Base-by-base conservation (phyloP, 305 asterid species). In the Solanum hybrid region DNA sequence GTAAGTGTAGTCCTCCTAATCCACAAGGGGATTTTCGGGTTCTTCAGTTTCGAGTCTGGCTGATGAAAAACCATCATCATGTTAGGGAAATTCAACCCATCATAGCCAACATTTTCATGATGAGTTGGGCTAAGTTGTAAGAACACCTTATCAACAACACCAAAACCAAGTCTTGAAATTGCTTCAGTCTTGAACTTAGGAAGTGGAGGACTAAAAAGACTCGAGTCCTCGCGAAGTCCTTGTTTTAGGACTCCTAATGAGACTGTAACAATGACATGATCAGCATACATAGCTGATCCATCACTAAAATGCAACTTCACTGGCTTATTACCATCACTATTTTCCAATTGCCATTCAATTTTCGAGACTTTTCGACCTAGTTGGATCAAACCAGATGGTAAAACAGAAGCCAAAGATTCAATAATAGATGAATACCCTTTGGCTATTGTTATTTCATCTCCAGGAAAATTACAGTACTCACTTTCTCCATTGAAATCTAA, bases 91-190 rank as follows among this genome's bases (percentile, higher is more conserved):
- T 90, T 80, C 1, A 29, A 4, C 7, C 12, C 72, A 22, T 42
- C 37, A 35, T 35, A 35, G 37, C 37, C 37, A 35, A 35, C 37
- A 35, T 35, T 35, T 35, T 35, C 37, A 69, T 69, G 32, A 69
- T 8, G 35, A 5, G n/a, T 82, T n/a, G 93, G 90, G 29, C 80
- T 90, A 3, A 95, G 79, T 69, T 93, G 93, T 82, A 96, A 89
- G 91, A 97, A 97, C 20, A 95, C 93, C 95, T 97, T 96, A 92
- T 97, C 92, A 16, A 97, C 98, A 26, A 96, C 97, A 0, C 99
- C 99, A 51, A 93, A 96, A 0, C 99, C 99, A 17, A 97, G 96
- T 90, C 93, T 92, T 2, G 96, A 89, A 85, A 97, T 97, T 6
- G 99, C 99, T 17, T 90, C 76, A 1, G 88, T 78, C 89, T 97